Conservation (phyloP, 495 filamentous ascomycete genomes). For the Tuber microsphaerosporum region DNA sequence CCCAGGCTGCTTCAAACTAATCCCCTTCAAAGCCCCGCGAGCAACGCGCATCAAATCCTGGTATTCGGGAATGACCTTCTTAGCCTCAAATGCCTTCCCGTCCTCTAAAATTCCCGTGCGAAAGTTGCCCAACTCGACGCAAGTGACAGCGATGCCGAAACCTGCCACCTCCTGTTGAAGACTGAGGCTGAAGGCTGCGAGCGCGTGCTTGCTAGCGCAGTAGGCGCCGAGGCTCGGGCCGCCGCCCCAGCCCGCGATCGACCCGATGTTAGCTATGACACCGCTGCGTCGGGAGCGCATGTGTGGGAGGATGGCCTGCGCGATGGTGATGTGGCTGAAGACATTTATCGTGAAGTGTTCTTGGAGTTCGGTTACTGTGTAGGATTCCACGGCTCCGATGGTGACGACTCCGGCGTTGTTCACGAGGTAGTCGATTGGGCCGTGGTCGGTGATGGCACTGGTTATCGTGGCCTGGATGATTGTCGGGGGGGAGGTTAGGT, state of each 20-base stretch:
- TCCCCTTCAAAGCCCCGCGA: not conserved
- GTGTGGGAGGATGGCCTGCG: constrained; percentile 47
- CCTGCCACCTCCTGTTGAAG: constrained; percentile 47
- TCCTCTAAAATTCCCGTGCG: constrained; percentile 39
- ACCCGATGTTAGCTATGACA: constrained; percentile 50
- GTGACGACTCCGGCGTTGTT: not conserved
- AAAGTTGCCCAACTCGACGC: constrained; percentile 51
- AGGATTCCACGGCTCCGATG: not conserved
- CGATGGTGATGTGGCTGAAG: not conserved
- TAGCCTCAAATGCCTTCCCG: not conserved
- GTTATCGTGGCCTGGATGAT: not conserved
- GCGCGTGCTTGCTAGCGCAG: not conserved
- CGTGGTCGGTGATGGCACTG: not conserved
- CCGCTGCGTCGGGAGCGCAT: constrained; percentile 46
- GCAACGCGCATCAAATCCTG: not conserved
- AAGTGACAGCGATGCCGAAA: constrained; percentile 47
- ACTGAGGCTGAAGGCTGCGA: constrained; percentile 36
- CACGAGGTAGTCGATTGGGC: not conserved
- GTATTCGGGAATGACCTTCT: not conserved
- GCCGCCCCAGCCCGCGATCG: constrained; percentile 39
- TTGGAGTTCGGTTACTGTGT: not conserved
- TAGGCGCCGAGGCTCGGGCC: not conserved
- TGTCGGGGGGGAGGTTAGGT: constrained; percentile 27
- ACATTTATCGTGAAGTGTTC: constrained; percentile 4
- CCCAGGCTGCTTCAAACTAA: constrained; percentile 41